Percentiles rank a stretch among this genome's conserved stretches.
These are phyloP conservation scores for Suillus fuscotomentosus DNA, from an alignment of 768 basidiomycete species.

Conservation along the genomic window DNA sequence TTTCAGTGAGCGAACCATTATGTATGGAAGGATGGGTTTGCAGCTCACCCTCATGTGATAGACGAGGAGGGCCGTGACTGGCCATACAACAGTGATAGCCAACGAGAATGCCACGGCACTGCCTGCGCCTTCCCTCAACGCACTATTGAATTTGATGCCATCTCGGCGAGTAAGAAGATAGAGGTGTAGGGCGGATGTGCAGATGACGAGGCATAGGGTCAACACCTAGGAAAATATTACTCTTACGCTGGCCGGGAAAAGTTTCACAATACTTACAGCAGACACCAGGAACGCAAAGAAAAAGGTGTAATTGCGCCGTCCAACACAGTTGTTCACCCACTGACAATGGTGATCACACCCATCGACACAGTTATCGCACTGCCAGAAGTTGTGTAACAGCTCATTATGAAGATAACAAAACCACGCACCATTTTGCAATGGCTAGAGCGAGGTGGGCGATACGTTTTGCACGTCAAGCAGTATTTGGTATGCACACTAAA, in stretches of 20 bases:
- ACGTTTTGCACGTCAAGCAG: conserved; percentile 89
- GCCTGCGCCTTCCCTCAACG: conserved; percentile 56
- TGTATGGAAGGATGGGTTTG: not conserved
- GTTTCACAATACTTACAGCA: conserved; percentile 49
- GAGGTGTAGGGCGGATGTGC: conserved; percentile 82
- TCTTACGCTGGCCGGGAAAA: not conserved
- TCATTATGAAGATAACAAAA: not conserved
- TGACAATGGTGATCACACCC: conserved; percentile 91
- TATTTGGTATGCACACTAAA: conserved; percentile 87
- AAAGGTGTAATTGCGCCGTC: conserved; percentile 91
- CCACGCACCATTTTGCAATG: conserved; percentile 87
- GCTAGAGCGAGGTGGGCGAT: conserved; percentile 90
- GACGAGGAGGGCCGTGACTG: conserved; percentile 70
- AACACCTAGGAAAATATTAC: conserved; percentile 48
- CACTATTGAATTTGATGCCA: conserved; percentile 45
- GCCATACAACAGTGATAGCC: conserved; percentile 75
- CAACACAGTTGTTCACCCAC: conserved; percentile 95
- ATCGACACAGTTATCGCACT: conserved; percentile 98
- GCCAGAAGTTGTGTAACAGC: conserved; percentile 7
- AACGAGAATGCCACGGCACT: conserved; percentile 81
- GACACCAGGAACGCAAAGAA: conserved; percentile 85
- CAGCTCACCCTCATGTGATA: conserved; percentile 84
- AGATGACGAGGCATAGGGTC: conserved; percentile 71
- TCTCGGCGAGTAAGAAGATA: conserved; percentile 59
- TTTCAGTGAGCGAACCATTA: conserved; percentile 6